These are phyloP conservation scores for Phyllosticta ampelicida DNA, from an alignment of 2,329 filamentous ascomycete genomes.

Conservation along the genomic window DNA sequence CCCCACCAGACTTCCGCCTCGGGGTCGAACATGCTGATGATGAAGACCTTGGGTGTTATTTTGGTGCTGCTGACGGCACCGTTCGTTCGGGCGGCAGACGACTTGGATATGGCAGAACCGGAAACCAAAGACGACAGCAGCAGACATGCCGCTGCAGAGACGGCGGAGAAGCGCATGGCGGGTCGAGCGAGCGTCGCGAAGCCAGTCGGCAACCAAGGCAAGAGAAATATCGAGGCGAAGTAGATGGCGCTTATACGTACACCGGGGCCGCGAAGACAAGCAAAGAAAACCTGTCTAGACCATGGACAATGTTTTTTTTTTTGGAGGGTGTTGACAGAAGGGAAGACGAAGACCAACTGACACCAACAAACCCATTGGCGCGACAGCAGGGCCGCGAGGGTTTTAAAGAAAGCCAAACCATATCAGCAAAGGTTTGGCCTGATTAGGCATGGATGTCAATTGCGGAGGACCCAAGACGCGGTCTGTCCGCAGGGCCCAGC, in stretches of 20 bases:
- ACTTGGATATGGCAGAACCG: background rate
- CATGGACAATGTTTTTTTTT: background rate
- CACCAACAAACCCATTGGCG: background rate
- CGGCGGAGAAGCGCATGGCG: constrained; percentile 1
- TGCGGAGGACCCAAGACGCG: background rate
- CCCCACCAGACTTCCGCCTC: constrained; percentile 42
- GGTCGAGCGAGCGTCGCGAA: background rate
- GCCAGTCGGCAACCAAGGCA: no score
- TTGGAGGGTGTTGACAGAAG: no score
- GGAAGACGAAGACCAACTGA: background rate
- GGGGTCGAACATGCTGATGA: constrained; percentile 47
- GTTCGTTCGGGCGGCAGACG: background rate
- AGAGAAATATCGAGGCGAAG: background rate
- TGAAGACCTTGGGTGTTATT: constrained; percentile 50
- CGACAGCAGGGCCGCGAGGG: background rate
- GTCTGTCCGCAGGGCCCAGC: background rate
- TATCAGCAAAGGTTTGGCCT: background rate
- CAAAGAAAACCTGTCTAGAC: background rate
- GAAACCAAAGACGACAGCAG: constrained; percentile 1
- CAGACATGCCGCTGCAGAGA: background rate
- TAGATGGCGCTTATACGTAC: background rate
- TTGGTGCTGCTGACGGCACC: constrained; percentile 28
- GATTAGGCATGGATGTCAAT: background rate
- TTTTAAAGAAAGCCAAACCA: background rate
- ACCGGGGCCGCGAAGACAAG: background rate